Percentiles rank a stretch among this genome's conserved stretches.
Evolutionary conservation across 2,329 filamentous ascomycete genomes (phyloP).

Genomic region (Dactylellina cionopaga): DNA sequence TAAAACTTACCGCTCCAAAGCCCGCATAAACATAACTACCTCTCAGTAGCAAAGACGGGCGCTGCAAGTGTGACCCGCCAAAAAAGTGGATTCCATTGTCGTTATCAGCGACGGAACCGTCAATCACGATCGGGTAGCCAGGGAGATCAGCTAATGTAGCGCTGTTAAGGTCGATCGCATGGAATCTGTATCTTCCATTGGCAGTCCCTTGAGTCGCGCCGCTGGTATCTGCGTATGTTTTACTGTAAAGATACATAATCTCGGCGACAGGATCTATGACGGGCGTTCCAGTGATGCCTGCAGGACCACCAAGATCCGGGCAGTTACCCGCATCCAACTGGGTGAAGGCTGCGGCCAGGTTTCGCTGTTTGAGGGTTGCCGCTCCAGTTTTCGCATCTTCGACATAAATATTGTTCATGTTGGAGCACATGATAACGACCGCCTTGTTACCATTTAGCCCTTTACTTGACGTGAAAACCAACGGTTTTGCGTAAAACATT

Average conservation of each 20-base stretch:
- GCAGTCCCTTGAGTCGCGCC: slow-evolving; percentile 37
- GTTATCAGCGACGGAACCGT: slow-evolving; percentile 65
- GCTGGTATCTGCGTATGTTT: slow-evolving; percentile 60
- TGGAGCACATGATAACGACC: slow-evolving; percentile 25
- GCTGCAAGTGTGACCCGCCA: slow-evolving; percentile 67
- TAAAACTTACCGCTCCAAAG: slow-evolving; percentile 62
- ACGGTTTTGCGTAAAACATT: slow-evolving; percentile 31
- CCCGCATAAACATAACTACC: slow-evolving; percentile 46
- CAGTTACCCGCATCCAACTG: slow-evolving; percentile 17
- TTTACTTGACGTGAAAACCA: slow-evolving; percentile 39
- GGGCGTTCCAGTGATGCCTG: slow-evolving; percentile 64
- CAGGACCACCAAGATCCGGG: slow-evolving; percentile 28
- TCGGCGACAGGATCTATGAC: slow-evolving; percentile 64
- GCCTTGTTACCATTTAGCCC: slow-evolving; percentile 28
- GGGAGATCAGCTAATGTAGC: slow-evolving; percentile 56
- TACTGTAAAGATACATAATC: slow-evolving; percentile 63
- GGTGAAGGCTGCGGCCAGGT: slow-evolving; percentile 14
- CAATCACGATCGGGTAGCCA: slow-evolving; percentile 65
- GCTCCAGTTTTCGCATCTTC: slow-evolving; percentile 29
- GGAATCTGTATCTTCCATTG: slow-evolving; percentile 58
- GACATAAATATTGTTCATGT: slow-evolving; percentile 36
- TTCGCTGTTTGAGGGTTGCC: slow-evolving; percentile 6
- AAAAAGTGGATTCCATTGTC: slow-evolving; percentile 65
- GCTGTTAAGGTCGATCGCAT: slow-evolving; percentile 60
- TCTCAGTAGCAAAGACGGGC: slow-evolving; percentile 60